phyloP scores from a whole-genome alignment of 1,139 yeast species.

The Hyphopichia pseudoburtonii region DNA sequence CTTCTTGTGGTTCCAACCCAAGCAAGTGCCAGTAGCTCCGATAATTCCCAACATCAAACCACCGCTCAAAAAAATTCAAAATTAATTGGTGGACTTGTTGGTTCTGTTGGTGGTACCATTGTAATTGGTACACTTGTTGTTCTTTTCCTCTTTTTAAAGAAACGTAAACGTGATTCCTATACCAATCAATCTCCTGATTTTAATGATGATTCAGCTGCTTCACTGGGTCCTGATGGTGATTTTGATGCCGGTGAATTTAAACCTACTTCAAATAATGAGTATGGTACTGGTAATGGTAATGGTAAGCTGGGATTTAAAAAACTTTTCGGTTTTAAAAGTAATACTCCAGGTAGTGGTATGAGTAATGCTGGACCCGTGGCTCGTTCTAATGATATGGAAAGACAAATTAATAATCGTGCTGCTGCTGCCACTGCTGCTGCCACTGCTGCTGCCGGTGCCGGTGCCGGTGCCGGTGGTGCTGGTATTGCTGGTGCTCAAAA shows the following conservation, averaged over 20 bases:
- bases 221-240: no score
- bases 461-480: slow-evolving; percentile 13
- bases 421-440: slow-evolving; percentile 7
- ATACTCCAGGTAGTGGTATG: slow-evolving; percentile 12
- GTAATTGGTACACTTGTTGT: slow-evolving; percentile 40
- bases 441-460: slow-evolving; percentile 13
- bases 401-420: slow-evolving; percentile 18
- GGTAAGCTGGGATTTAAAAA: slow-evolving; percentile 30
- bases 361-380: slow-evolving; percentile 14
- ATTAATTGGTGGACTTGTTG: slow-evolving; percentile 49
- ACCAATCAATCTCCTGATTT: slow-evolving; percentile 50
- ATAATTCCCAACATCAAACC: slow-evolving; percentile 10
- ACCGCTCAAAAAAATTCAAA: slow-evolving; percentile 31
- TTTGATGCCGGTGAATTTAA: slow-evolving; percentile 10
- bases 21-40: slow-evolving; percentile 12
- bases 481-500: slow-evolving; percentile 6
- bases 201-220: slow-evolving; percentile 24
- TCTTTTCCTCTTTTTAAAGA: slow-evolving; percentile 36
- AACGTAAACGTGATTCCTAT: slow-evolving; percentile 26
- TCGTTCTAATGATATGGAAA: slow-evolving; percentile 23
- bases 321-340: slow-evolving; percentile 31
- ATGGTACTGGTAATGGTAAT: no score
- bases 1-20: slow-evolving; percentile 41
- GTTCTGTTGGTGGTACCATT: slow-evolving; percentile 48
- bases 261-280: slow-evolving; percentile 13